phyloP scores from a whole-genome alignment of 768 basidiomycete species.

The Termitomyces sp. region DNA sequence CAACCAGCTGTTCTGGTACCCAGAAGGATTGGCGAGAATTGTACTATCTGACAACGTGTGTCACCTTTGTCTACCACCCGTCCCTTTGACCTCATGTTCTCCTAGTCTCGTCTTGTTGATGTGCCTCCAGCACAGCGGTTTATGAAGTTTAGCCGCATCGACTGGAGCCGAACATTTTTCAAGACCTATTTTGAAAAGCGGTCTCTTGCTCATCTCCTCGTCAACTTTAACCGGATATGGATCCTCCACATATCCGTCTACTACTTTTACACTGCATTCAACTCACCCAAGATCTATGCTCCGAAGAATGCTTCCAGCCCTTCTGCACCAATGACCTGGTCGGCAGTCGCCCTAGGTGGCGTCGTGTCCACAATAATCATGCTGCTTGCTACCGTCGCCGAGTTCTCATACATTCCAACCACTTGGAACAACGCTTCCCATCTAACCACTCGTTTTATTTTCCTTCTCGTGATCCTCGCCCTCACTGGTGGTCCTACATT shows the following conservation, averaged over 20 bases:
- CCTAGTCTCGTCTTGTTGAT: conserved; percentile 86
- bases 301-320: conserved; percentile 61
- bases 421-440: conserved; percentile 99
- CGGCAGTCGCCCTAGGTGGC: conserved; percentile 92
- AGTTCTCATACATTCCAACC: conserved; percentile 96
- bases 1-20: conserved; percentile 99
- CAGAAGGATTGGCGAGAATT: conserved; percentile 93
- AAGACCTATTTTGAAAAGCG: conserved; percentile 99
- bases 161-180: conserved; percentile 96
- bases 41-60: conserved; percentile 81
- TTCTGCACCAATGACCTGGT: conserved; percentile 90
- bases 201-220: conserved; percentile 85
- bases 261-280: conserved; percentile 98
- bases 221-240: conserved; percentile 99
- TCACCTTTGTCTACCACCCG: conserved; percentile 9
- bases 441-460: conserved; percentile 87
- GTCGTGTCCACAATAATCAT: conserved; percentile 91
- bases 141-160: conserved; percentile 85
- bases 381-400: conserved; percentile 88
- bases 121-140: conserved; percentile 89
- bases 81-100: conserved; percentile 2
- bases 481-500: conserved; percentile 91
- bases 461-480: conserved; percentile 88
- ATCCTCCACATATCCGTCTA: conserved; percentile 90
- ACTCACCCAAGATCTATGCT: conserved; percentile 89